phyloP scores from a whole-genome alignment of 495 filamentous ascomycete species.

The Aspergillus sclerotiicarbonarius region DNA sequence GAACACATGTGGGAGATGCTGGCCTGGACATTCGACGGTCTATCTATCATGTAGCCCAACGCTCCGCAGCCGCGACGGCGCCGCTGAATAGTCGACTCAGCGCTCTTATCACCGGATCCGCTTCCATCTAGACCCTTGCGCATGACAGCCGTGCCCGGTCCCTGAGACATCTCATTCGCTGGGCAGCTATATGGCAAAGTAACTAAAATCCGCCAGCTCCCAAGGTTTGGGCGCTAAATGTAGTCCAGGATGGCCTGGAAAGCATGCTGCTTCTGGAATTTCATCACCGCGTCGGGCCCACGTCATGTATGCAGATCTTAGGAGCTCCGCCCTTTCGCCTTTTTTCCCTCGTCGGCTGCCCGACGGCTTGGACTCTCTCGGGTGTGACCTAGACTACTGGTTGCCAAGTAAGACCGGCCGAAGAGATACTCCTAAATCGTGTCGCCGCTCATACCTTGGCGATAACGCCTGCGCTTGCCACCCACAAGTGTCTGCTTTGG shows the following conservation, averaged over 20 bases:
- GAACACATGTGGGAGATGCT: neutral
- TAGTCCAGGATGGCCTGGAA: neutral
- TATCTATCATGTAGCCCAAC: neutral
- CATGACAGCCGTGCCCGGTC: neutral
- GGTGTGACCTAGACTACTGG: constrained; percentile 4
- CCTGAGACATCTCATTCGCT: neutral
- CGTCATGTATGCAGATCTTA: neutral
- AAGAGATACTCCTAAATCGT: constrained; percentile 2
- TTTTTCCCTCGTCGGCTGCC: neutral
- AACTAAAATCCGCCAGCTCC: neutral
- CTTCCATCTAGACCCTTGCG: neutral
- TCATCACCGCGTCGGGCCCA: neutral
- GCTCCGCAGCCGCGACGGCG: neutral
- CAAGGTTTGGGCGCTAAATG: neutral
- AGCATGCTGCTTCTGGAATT: neutral
- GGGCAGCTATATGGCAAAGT: neutral
- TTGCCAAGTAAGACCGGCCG: constrained; percentile 2
- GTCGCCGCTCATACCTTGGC: neutral
- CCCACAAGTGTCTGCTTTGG: neutral
- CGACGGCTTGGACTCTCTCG: neutral
- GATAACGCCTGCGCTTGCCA: neutral
- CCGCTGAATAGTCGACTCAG: neutral
- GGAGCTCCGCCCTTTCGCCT: neutral
- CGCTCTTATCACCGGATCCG: neutral
- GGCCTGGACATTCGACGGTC: neutral